Conservation (phyloP, 2,329 filamentous ascomycete species). For the Ceratocystis harringtonii region DNA sequence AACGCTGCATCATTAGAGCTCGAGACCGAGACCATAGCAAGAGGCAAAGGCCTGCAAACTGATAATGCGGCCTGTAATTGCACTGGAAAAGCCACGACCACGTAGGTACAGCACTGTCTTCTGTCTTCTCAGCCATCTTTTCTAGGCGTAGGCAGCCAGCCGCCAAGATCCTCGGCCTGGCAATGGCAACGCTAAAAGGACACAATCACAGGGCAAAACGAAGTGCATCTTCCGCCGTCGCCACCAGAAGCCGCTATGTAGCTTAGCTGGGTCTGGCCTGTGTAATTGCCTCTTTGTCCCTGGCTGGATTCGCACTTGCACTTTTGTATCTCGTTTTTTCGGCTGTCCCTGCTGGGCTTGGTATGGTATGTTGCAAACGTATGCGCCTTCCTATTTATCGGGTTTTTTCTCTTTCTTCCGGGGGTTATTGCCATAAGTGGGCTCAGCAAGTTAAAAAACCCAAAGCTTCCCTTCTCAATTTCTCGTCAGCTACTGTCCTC, state of each 20-base stretch:
- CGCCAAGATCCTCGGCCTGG: slow-evolving; percentile 3
- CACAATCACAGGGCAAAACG: neutral
- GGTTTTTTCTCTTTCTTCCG: neutral
- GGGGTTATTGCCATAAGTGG: slow-evolving; percentile 7
- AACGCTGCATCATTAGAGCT: neutral
- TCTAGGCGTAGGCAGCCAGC: neutral
- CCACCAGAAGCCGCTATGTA: neutral
- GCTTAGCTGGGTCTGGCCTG: neutral
- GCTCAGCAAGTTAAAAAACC: slow-evolving; percentile 13
- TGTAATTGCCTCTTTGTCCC: slow-evolving; percentile 9
- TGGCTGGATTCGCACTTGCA: neutral
- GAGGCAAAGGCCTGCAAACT: too few species aligned
- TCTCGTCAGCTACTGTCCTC: slow-evolving; percentile 18
- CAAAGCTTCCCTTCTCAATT: slow-evolving; percentile 8
- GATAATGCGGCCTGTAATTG: too few species aligned
- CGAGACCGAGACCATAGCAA: too few species aligned
- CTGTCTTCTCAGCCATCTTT: neutral
- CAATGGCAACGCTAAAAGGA: neutral
- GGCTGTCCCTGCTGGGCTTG: neutral
- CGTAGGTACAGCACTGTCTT: too few species aligned
- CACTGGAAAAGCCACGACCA: too few species aligned
- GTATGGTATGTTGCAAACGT: neutral
- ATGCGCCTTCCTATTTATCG: slow-evolving; percentile 4
- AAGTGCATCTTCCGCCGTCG: slow-evolving; percentile 1
- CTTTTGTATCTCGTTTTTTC: neutral